phyloP scores from a whole-genome alignment of 148 eudicot genomes.

The Fagopyrum homotropicum region DNA sequence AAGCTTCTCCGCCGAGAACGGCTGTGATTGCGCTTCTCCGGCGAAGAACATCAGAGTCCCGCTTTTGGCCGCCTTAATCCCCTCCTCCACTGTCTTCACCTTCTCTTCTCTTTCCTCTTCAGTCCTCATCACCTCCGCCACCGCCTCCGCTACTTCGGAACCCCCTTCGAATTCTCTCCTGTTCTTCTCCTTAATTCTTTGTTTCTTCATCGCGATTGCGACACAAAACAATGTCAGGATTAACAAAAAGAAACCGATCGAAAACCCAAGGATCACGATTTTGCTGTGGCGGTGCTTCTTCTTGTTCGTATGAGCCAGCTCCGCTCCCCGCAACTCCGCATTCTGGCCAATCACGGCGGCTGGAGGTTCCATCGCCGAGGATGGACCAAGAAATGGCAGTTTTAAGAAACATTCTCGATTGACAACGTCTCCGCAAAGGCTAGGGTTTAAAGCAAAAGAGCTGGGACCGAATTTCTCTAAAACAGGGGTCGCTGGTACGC shows the following conservation, averaged over 20 bases:
- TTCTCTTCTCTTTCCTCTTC: constrained; percentile 56
- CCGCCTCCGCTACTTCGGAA: constrained; percentile 26
- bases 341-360: background rate
- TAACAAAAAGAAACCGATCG: constrained; percentile 18
- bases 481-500: constrained; percentile 30
- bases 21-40: constrained; percentile 29
- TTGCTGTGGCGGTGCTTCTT: background rate
- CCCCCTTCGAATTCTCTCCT: background rate
- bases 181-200: constrained; percentile 7
- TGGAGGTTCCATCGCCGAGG: constrained; percentile 9
- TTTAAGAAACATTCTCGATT: constrained; percentile 26
- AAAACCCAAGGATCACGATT: constrained; percentile 26
- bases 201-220: constrained; percentile 25
- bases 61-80: constrained; percentile 10
- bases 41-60: constrained; percentile 40
- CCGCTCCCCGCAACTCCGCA: constrained; percentile 15
- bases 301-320: constrained; percentile 9
- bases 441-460: constrained; percentile 26
- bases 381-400: constrained; percentile 15
- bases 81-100: constrained; percentile 43
- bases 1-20: constrained; percentile 44
- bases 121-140: constrained; percentile 37
- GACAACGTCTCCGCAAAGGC: constrained; percentile 41
- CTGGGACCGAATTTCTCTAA: constrained; percentile 21
- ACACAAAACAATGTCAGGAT: constrained; percentile 22